A percentile compares a stretch with the other conserved stretches of the same genome.
Conservation (phyloP, 2,329 filamentous ascomycete genomes). For the Dactylellina drechsleri region DNA sequence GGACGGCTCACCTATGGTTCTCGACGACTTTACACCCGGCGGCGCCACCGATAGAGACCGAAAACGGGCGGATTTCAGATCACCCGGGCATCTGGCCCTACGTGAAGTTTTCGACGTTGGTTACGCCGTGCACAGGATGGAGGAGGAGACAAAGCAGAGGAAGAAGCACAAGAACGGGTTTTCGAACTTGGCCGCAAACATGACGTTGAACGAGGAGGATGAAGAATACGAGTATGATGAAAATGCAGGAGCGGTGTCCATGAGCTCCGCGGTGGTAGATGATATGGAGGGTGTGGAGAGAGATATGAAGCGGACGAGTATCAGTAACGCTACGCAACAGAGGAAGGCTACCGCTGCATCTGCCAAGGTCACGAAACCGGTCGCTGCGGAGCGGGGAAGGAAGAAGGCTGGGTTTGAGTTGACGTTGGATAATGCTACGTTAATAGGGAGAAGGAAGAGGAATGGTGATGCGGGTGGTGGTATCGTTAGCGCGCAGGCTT, state of each 20-base stretch:
- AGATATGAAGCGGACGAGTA: slow-evolving; percentile 83
- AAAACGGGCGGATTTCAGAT: slow-evolving; percentile 88
- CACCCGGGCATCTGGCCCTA: slow-evolving; percentile 91
- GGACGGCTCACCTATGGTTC: slow-evolving; percentile 62
- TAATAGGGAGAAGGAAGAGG: slow-evolving; percentile 77
- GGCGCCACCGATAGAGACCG: slow-evolving; percentile 64
- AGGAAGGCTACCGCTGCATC: slow-evolving; percentile 63
- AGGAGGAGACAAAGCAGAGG: slow-evolving; percentile 91
- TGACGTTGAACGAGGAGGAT: slow-evolving; percentile 72
- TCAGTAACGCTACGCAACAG: slow-evolving; percentile 63
- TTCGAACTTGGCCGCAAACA: slow-evolving; percentile 73
- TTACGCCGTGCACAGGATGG: slow-evolving; percentile 96
- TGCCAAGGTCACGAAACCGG: slow-evolving; percentile 68
- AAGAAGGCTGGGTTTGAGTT: slow-evolving; percentile 89
- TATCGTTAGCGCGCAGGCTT: slow-evolving; percentile 50
- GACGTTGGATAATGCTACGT: slow-evolving; percentile 86
- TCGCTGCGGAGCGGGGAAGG: slow-evolving; percentile 76
- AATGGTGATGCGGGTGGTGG: slow-evolving; percentile 24
- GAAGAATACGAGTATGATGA: slow-evolving; percentile 73
- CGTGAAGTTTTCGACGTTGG: slow-evolving; percentile 97
- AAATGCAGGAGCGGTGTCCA: slow-evolving; percentile 69
- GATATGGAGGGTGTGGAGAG: slow-evolving; percentile 76
- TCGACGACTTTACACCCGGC: slow-evolving; percentile 67
- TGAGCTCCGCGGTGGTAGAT: slow-evolving; percentile 65
- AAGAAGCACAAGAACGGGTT: slow-evolving; percentile 82